Evolutionary conservation across 257 asterid genomes (phyloP).

Genomic region (Phtheirospermum japonicum): DNA sequence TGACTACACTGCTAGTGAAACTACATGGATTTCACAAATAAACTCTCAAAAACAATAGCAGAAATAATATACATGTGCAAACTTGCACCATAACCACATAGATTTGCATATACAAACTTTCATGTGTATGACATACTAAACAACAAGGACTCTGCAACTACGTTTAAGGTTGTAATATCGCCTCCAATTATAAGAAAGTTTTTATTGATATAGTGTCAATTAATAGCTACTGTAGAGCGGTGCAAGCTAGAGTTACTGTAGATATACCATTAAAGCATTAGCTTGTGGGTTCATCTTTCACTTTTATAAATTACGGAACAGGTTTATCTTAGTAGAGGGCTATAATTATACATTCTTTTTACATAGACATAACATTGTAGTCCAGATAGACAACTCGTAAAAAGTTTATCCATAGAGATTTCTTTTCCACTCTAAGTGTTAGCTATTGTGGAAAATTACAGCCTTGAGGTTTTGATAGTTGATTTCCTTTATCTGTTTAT

Average conservation of each 20-base stretch:
- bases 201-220: background rate
- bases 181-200: no score
- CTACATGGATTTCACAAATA: background rate
- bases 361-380: background rate
- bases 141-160: no score
- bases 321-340: background rate
- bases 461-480: background rate
- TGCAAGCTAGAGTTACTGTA: background rate
- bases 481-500: background rate
- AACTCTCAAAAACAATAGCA: background rate
- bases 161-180: background rate
- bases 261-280: background rate
- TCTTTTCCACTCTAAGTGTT: background rate
- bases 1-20: background rate
- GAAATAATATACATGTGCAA: background rate
- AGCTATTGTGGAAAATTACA: background rate
- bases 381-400: background rate
- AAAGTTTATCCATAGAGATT: background rate
- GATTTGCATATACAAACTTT: background rate
- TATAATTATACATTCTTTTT: background rate
- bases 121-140: no score
- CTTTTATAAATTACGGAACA: background rate
- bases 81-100: background rate
- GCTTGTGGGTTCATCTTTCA: background rate
- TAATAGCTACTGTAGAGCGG: background rate